These are phyloP conservation scores for Pinus albicaulis DNA, from an alignment of 75 land plant genomes.

Conservation along the genomic window DNA sequence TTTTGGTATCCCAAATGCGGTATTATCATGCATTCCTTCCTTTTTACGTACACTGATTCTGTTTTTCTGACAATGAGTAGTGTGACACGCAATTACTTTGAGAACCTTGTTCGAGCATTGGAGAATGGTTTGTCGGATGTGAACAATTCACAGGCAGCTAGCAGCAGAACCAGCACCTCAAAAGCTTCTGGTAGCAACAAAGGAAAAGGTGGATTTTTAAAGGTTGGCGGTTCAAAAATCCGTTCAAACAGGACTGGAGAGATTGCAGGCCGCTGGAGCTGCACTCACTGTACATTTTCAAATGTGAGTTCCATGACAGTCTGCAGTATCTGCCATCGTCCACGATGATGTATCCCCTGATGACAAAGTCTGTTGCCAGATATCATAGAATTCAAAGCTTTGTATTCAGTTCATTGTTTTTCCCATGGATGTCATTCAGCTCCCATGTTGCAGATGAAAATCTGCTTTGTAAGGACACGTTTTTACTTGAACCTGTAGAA, in stretches of 20 bases:
- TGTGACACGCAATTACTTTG: constrained; percentile 32
- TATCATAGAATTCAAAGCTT: background rate
- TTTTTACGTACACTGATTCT: background rate
- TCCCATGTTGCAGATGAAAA: background rate
- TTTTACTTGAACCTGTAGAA: constrained; percentile 7
- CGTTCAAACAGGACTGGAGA: background rate
- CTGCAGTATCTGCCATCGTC: constrained; percentile 58
- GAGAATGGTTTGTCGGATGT: constrained; percentile 39
- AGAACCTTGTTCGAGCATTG: constrained; percentile 28
- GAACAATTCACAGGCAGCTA: constrained; percentile 11
- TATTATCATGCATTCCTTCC: background rate
- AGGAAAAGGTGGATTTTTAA: constrained; percentile 4
- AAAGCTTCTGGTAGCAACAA: constrained; percentile 11
- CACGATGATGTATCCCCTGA: constrained; percentile 3
- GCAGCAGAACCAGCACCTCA: constrained; percentile 7
- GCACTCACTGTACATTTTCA: constrained; percentile 46
- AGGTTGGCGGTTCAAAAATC: constrained; percentile 6
- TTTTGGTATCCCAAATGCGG: background rate
- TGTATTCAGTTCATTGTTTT: background rate
- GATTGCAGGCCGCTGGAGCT: constrained; percentile 5
- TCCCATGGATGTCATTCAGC: background rate
- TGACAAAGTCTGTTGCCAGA: background rate
- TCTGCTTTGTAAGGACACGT: background rate
- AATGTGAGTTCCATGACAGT: constrained; percentile 40
- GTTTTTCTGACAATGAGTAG: constrained; percentile 3